These are phyloP conservation scores for Sarocladium kiliense DNA, from an alignment of 2,329 filamentous ascomycete genomes.

Conservation along the genomic window DNA sequence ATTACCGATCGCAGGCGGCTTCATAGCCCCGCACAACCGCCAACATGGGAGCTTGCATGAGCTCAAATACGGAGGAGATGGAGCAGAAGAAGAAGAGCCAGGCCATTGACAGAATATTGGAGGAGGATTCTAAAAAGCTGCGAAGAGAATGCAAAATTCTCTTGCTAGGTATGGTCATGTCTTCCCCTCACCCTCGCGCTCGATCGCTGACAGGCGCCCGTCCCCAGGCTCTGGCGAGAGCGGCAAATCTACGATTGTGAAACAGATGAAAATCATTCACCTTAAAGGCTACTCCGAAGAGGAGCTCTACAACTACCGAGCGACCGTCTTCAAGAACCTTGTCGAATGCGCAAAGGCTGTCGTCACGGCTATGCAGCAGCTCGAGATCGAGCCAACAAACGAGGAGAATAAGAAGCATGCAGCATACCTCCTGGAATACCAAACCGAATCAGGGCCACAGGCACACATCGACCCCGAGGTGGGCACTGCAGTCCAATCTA, in stretches of 20 bases:
- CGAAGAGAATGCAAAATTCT: conserved; percentile 98
- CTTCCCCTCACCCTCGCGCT: background rate
- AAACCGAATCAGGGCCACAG: conserved; percentile 84
- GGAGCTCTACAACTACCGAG: conserved; percentile 87
- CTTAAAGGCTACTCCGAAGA: conserved; percentile 95
- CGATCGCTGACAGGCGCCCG: conserved; percentile 14
- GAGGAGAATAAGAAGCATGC: conserved; percentile 68
- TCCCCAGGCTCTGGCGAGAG: conserved; percentile 87
- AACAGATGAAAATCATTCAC: conserved; percentile 99
- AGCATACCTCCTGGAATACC: conserved; percentile 80
- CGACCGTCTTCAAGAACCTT: conserved; percentile 97
- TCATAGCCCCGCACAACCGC: conserved; percentile 23
- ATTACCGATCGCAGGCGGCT: background rate
- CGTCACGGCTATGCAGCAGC: conserved; percentile 86
- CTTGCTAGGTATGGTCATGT: conserved; percentile 69
- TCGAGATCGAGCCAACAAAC: conserved; percentile 73
- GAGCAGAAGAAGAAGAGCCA: conserved; percentile 96
- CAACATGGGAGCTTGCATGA: conserved; percentile 89
- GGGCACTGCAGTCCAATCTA: conserved; percentile 73
- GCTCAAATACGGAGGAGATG: conserved; percentile 76
- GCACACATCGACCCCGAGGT: conserved; percentile 76
- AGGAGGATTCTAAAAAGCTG: conserved; percentile 89
- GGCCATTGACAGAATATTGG: conserved; percentile 86
- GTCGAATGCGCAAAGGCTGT: conserved; percentile 94
- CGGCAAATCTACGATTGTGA: conserved; percentile 98